Conservation (phyloP, 2,329 filamentous ascomycete genomes). For the Fusarium coffeatum region DNA sequence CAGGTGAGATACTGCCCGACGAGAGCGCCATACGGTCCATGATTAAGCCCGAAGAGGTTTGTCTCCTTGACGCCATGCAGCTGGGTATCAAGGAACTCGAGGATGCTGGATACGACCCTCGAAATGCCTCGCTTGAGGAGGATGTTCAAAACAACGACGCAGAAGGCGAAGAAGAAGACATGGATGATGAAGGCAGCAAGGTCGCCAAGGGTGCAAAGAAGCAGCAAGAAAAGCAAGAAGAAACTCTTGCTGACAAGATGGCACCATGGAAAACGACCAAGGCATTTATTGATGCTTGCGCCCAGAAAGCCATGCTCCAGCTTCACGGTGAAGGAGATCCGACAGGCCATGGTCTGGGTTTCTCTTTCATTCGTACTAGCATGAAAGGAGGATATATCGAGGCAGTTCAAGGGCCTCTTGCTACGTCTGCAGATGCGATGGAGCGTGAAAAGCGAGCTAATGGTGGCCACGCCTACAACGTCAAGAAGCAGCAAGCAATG, state of each 20-base stretch:
- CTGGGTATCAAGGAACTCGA: conserved; percentile 90
- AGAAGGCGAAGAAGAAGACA: conserved; percentile 67
- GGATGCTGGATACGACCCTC: conserved; percentile 86
- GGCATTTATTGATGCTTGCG: conserved; percentile 93
- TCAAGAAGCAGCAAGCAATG: conserved; percentile 90
- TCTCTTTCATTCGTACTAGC: conserved; percentile 96
- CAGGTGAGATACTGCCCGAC: conserved; percentile 80
- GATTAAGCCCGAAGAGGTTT: conserved; percentile 96
- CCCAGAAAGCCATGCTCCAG: conserved; percentile 96
- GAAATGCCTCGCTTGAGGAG: conserved; percentile 70
- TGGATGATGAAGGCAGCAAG: conserved; percentile 58
- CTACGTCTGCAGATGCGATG: conserved; percentile 83
- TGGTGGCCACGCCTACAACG: conserved; percentile 96
- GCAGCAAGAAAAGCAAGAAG: conserved; percentile 64
- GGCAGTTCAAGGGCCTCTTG: conserved; percentile 74
- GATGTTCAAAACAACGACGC: conserved; percentile 72
- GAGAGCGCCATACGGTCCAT: conserved; percentile 83
- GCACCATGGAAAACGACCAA: conserved; percentile 97
- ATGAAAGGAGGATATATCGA: conserved; percentile 98
- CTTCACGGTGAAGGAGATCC: conserved; percentile 95
- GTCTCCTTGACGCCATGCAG: conserved; percentile 95
- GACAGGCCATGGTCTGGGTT: conserved; percentile 90
- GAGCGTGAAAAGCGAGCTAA: conserved; percentile 89
- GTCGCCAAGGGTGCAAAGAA: conserved; percentile 57
- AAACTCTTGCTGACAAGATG: conserved; percentile 87